These are phyloP conservation scores for Aechmea fasciata DNA, from an alignment of 176 grass and related monocot species.

Conservation along the genomic window DNA sequence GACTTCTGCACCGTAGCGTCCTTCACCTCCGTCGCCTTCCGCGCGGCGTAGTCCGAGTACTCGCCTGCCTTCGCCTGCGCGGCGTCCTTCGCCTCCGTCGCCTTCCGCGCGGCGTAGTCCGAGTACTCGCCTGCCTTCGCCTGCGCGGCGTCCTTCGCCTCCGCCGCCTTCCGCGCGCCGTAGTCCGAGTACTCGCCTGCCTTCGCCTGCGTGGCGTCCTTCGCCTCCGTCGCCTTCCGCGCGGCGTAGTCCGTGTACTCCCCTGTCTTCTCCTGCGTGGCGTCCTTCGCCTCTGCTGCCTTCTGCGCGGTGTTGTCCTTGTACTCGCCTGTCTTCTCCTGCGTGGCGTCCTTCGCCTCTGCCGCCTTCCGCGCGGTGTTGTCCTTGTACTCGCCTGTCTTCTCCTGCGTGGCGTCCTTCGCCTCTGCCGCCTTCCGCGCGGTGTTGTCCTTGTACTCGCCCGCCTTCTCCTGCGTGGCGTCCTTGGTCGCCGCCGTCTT, in stretches of 20 bases:
- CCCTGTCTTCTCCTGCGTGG: constrained; percentile 25
- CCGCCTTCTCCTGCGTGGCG: constrained; percentile 8
- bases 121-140: neutral
- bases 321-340: too few species aligned
- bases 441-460: neutral
- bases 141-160: constrained; percentile 17
- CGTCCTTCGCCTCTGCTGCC: constrained; percentile 30
- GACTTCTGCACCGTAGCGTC: constrained; percentile 25
- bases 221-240: constrained; percentile 29
- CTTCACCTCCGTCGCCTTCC: constrained; percentile 19
- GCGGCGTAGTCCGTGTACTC: constrained; percentile 34
- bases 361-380: constrained; percentile 24
- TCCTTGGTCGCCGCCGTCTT: constrained; percentile 8
- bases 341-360: constrained; percentile 6
- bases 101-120: constrained; percentile 18
- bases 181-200: too few species aligned
- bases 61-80: constrained; percentile 31
- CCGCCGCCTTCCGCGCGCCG: too few species aligned
- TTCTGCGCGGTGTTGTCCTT: constrained; percentile 14
- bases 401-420: constrained; percentile 31
- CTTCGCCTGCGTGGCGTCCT: constrained; percentile 5
- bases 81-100: constrained; percentile 27
- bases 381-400: constrained; percentile 35
- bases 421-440: constrained; percentile 28
- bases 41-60: constrained; percentile 29